Conservation (phyloP, 176 grass and related monocot species). For the Avena atlantica region DNA sequence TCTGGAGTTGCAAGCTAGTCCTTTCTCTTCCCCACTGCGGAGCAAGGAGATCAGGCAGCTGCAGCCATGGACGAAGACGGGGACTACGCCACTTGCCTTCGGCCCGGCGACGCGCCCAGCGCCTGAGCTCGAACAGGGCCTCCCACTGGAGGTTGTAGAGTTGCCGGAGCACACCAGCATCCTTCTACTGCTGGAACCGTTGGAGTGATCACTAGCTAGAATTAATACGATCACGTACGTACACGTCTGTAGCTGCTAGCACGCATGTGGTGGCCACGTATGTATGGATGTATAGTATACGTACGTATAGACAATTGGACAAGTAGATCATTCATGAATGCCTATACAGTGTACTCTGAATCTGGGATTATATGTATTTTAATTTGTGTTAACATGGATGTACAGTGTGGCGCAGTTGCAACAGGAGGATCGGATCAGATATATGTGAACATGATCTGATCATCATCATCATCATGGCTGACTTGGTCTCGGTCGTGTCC, state of each 20-base stretch:
- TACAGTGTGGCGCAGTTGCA: not conserved
- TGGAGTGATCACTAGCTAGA: not conserved
- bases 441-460: not conserved
- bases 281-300: not conserved
- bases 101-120: too few species aligned
- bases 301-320: not conserved
- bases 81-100: too few species aligned
- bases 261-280: not conserved
- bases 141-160: too few species aligned
- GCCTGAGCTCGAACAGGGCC: too few species aligned
- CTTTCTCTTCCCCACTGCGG: too few species aligned
- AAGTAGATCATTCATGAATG: not conserved
- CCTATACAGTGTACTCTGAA: constrained; percentile 11
- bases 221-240: not conserved
- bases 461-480: not conserved
- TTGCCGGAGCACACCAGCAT: not conserved
- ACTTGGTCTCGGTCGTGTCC: not conserved
- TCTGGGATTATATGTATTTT: not conserved
- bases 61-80: too few species aligned
- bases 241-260: not conserved
- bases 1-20: too few species aligned
- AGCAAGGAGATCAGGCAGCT: too few species aligned
- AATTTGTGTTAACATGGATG: not conserved
- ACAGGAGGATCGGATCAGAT: constrained; percentile 10
- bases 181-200: not conserved